Percentiles rank a stretch among this genome's conserved stretches.
Evolutionary conservation across 2,329 filamentous ascomycete species (phyloP).

Genomic region (Macroventuria anomochaeta): DNA sequence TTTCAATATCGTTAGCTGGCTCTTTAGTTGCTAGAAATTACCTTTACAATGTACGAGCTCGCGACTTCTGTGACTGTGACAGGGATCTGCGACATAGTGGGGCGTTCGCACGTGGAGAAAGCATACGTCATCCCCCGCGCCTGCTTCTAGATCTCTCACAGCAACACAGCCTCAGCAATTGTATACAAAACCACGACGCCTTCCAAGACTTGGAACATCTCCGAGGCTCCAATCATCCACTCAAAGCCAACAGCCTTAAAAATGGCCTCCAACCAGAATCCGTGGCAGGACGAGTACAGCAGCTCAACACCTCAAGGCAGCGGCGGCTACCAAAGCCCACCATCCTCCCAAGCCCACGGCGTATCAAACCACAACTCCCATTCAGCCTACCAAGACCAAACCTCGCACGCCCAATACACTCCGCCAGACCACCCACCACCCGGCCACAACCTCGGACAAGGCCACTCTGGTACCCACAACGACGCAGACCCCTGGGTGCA

Average conservation of each 20-base stretch:
- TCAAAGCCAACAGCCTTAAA: neutral
- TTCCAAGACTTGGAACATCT: neutral
- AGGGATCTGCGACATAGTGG: constrained; percentile 12
- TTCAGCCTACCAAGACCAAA: constrained; percentile 30
- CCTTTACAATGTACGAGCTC: too few species aligned
- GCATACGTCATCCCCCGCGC: constrained; percentile 29
- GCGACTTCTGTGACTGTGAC: neutral
- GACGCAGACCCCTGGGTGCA: constrained; percentile 15
- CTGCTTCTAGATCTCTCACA: constrained; percentile 11
- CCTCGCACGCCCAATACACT: constrained; percentile 8
- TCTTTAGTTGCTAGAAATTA: too few species aligned
- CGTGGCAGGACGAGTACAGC: constrained; percentile 32
- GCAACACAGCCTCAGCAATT: constrained; percentile 23
- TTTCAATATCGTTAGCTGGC: too few species aligned
- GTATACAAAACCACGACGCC: constrained; percentile 13
- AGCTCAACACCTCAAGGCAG: constrained; percentile 9
- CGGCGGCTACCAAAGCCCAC: constrained; percentile 23
- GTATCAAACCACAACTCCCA: constrained; percentile 29
- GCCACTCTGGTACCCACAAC: constrained; percentile 1
- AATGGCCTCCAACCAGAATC: constrained; percentile 32
- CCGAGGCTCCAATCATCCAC: neutral
- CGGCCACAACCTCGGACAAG: constrained; percentile 3
- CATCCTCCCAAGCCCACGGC: constrained; percentile 14
- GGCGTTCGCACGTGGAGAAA: constrained; percentile 21
- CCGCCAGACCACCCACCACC: constrained; percentile 14